Evolutionary conservation across 2,329 filamentous ascomycete species (phyloP), one percentile per base, ranked within the genome.

Genomic region (Hymenoscyphus fraxineus): DNA sequence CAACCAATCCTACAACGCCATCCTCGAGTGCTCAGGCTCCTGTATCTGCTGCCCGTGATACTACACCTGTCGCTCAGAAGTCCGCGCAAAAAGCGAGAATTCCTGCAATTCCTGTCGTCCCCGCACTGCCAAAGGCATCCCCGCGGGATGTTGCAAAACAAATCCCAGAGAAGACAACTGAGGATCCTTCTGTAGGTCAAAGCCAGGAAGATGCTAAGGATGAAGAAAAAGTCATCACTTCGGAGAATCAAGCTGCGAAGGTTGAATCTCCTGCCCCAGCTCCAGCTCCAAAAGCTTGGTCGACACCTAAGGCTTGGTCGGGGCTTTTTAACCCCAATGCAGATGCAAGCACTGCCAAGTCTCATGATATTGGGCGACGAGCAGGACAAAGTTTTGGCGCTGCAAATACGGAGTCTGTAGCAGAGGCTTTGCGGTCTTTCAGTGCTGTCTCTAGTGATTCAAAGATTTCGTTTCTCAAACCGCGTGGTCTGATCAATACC

Each of bases 401-500:
- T 15, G 75, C 79, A 13, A 84, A 87, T 74, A 80, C 76, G 65
- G 84, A 82, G 76, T 88, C 90, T 19, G 80, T 96, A 60, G 88
- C 87, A 3, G 91, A 97, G 70, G 91, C 91, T 41, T 82, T 99
- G 61, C 84, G 84, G 59, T 85, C 86, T 35, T 95, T 93, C 76
- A 85, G 84, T 61, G 83, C 86, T 64, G 81, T 82, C 44, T 82
- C 83, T 58, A 80, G 83, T 64, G 78, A 80, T 68, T 76, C 77
- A 44, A 91, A 89, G 72, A 81, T 94, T 69, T 82, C 90, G 19
- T 97, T 97, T 74, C 83, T 99, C 60, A 92, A 98, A 78, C 95
- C 95, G 60, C 87, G 94, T 70, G 95, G 95, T 59, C 84, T 99
- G 74, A 91, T 97, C 70, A 99, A 99, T 78, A 96, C 94, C 51